Evolutionary conservation across 2,329 filamentous ascomycete genomes (phyloP).

Genomic region (Aspergillus sp.): DNA sequence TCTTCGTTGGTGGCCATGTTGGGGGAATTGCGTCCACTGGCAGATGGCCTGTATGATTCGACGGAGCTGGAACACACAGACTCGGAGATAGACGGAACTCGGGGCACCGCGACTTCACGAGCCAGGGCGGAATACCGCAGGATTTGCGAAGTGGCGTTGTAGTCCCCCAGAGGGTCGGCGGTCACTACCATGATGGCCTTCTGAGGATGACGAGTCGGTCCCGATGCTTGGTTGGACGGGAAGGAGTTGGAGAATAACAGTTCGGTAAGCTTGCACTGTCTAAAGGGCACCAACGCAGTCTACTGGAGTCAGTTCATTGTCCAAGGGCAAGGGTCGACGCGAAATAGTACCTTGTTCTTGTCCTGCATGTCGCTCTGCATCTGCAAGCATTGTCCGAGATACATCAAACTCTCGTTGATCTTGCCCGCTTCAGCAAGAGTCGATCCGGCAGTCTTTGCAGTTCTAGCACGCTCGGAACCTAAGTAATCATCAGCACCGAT

Average conservation of each 20-base stretch:
- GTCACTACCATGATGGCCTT: slow-evolving; percentile 95
- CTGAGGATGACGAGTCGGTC: slow-evolving; percentile 66
- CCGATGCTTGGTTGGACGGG: slow-evolving; percentile 56
- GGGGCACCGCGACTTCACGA: slow-evolving; percentile 86
- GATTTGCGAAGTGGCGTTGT: slow-evolving; percentile 95
- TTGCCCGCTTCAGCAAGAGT: slow-evolving; percentile 95
- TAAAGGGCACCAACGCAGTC: slow-evolving; percentile 73
- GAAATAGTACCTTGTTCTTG: slow-evolving; percentile 65
- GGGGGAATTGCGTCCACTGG: slow-evolving; percentile 45
- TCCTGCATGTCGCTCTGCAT: slow-evolving; percentile 82
- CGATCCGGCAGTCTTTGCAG: slow-evolving; percentile 89
- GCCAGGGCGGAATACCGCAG: slow-evolving; percentile 91
- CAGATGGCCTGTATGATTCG: slow-evolving; percentile 33
- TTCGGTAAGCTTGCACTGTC: slow-evolving; percentile 83
- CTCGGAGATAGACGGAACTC: slow-evolving; percentile 77
- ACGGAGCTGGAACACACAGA: slow-evolving; percentile 55
- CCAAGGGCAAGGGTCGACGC: background rate
- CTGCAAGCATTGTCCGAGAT: slow-evolving; percentile 92
- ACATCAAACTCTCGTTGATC: slow-evolving; percentile 98
- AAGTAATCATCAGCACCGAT: slow-evolving; percentile 19
- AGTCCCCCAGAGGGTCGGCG: slow-evolving; percentile 88
- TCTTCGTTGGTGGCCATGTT: slow-evolving; percentile 56
- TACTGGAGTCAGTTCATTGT: slow-evolving; percentile 34
- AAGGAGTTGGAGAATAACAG: slow-evolving; percentile 86
- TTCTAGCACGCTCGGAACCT: slow-evolving; percentile 83